Base-by-base conservation (phyloP, 2,329 filamentous ascomycete genomes). In the Chrysosporium queenslandicum region DNA sequence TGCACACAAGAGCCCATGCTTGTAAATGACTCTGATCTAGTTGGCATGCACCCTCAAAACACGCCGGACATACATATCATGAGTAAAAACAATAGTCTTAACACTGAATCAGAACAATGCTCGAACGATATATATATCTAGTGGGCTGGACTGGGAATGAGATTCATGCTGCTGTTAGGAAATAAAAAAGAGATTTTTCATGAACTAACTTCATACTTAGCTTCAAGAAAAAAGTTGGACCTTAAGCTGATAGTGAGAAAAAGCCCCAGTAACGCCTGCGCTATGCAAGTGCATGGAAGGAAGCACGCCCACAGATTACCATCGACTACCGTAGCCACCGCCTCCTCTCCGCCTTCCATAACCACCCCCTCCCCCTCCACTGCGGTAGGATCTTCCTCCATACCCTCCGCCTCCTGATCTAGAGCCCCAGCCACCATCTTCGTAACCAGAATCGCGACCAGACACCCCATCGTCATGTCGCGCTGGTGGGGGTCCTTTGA, bases 401-500 rank as follows among this genome's bases (percentile, higher is more conserved):
- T 65, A 69, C 55, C 63, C 68, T 43, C 71, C 66, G 47, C 78
- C n/a, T n/a, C n/a, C 77, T 50, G 77, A 74, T 27, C 80, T 62
- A 27, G 69, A 69, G 43, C 70, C 66, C 71, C 42, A 77, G 66
- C 54, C 80, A 68, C 62, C 80, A 59, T 77, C 68, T 57, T 77
- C 77, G 23, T 78, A 78, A 58, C 72, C 70, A 18, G 70, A 71
- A 46, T 74, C 74, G 7, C 68, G 60, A 40, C 71, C 71, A 56
- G 75, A 66, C 27, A 62, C 58, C 1, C 64, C 61, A 52, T 72
- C 73, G 25, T 77, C 76, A 51, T 78, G 74, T 60, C 80, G 76
- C 18, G 74, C 71, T 16, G 80, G 81, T 45, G 77, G 75, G 25
- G 86, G 75, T 1, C 84, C 84, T 65, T 88, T 86, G 69, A 95